These are phyloP conservation scores for Elsinoe fawcettii DNA, from an alignment of 2,329 filamentous ascomycete species.

Conservation along the genomic window DNA sequence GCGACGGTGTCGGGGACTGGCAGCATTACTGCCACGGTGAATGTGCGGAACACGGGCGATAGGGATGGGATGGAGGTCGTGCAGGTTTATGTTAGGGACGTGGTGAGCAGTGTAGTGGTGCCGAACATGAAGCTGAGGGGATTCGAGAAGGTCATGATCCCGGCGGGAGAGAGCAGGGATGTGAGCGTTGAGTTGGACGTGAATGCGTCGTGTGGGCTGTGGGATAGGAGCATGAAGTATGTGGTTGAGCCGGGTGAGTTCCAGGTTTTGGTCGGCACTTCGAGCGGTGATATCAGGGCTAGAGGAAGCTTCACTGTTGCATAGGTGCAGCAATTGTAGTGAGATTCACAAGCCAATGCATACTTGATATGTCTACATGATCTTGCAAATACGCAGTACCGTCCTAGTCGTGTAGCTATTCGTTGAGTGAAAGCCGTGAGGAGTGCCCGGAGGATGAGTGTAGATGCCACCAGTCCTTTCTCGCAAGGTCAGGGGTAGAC, in stretches of 20 bases:
- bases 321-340: neutral
- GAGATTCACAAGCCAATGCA: too few species aligned
- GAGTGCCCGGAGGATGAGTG: too few species aligned
- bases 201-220: constrained; percentile 44
- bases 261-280: constrained; percentile 51
- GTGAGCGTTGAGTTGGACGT: constrained; percentile 46
- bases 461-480: too few species aligned
- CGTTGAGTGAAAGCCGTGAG: too few species aligned
- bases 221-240: constrained; percentile 57
- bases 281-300: constrained; percentile 48
- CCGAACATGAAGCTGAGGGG: constrained; percentile 59
- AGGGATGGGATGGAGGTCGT: constrained; percentile 59
- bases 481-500: neutral
- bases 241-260: constrained; percentile 67
- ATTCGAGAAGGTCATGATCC: constrained; percentile 57
- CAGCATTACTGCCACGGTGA: constrained; percentile 51
- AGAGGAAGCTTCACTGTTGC: constrained; percentile 51
- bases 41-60: constrained; percentile 52
- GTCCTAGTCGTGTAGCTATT: too few species aligned
- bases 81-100: constrained; percentile 59
- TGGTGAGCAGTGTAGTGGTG: constrained; percentile 54
- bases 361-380: too few species aligned
- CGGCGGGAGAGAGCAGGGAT: constrained; percentile 51
- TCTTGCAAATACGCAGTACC: too few species aligned
- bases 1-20: constrained; percentile 42